A percentile compares a stretch with the other conserved stretches of the same genome.
Evolutionary conservation across 2,329 filamentous ascomycete species (phyloP).

Genomic region (Fusarium verticillioides): DNA sequence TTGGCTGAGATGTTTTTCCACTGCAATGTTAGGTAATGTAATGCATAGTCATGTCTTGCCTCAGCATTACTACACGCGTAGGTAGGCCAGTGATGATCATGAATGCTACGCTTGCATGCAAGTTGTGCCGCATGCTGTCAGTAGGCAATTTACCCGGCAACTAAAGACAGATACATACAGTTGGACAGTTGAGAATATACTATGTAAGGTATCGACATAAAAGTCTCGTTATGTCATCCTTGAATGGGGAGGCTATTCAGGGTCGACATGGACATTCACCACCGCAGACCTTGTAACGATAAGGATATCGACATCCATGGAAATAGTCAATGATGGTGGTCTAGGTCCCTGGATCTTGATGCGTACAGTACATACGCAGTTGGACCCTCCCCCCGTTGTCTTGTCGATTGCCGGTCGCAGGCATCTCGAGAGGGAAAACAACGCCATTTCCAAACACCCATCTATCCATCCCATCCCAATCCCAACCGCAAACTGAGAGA

Average conservation of each 20-base stretch:
- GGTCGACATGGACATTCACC: constrained; percentile 16
- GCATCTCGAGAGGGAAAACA: constrained; percentile 23
- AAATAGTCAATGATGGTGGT: background rate
- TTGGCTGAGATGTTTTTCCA: background rate
- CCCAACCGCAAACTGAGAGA: constrained; percentile 6
- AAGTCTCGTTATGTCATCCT: constrained; percentile 11
- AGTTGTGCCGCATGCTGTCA: constrained; percentile 8
- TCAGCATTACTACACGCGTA: constrained; percentile 23
- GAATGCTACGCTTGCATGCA: constrained; percentile 24
- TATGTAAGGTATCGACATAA: background rate
- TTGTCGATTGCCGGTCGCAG: constrained; percentile 24
- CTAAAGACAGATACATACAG: background rate
- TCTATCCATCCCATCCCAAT: background rate
- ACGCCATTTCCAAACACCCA: constrained; percentile 24
- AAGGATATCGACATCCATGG: background rate
- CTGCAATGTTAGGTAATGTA: background rate
- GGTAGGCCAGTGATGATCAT: constrained; percentile 2
- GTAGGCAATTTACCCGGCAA: background rate
- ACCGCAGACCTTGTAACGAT: background rate
- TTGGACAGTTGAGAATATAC: background rate
- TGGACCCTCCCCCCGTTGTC: constrained; percentile 11
- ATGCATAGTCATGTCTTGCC: constrained; percentile 29
- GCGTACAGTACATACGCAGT: constrained; percentile 3
- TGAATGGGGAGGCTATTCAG: background rate
- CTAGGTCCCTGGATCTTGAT: background rate